Evolutionary conservation across 805 yeast species (phyloP).

Genomic region (Pichia occidentalis): DNA sequence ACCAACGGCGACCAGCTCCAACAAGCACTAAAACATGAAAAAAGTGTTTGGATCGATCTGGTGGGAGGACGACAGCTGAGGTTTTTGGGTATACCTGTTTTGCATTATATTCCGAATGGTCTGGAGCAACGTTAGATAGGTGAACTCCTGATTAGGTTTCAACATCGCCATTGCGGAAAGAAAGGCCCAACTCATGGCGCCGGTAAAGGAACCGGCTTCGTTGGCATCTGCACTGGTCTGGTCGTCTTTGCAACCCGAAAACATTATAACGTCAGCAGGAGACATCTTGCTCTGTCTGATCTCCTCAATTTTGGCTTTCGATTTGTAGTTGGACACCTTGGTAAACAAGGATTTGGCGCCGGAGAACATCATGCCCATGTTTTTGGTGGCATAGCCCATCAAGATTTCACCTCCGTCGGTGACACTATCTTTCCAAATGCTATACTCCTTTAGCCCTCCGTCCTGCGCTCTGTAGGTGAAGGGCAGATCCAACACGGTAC

Average conservation of each 20-base stretch:
- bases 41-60: slow-evolving; percentile 57
- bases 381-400: slow-evolving; percentile 54
- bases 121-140: slow-evolving; percentile 62
- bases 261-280: slow-evolving; percentile 68
- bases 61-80: slow-evolving; percentile 75
- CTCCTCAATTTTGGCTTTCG: slow-evolving; percentile 28
- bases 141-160: slow-evolving; percentile 50
- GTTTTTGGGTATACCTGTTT: slow-evolving; percentile 70
- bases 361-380: slow-evolving; percentile 37
- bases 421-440: slow-evolving; percentile 69
- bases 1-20: no score
- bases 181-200: slow-evolving; percentile 83
- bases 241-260: slow-evolving; percentile 78
- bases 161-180: slow-evolving; percentile 47
- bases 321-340: slow-evolving; percentile 29
- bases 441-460: slow-evolving; percentile 78
- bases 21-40: slow-evolving; percentile 28
- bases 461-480: slow-evolving; percentile 68
- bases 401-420: slow-evolving; percentile 55
- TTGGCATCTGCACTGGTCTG: slow-evolving; percentile 81
- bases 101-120: slow-evolving; percentile 59
- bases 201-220: slow-evolving; percentile 65
- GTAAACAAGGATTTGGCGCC: slow-evolving; percentile 33
- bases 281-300: slow-evolving; percentile 54
- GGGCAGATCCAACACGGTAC: slow-evolving; percentile 76